Base-by-base conservation (phyloP, 441 rosid genomes). In the Brassica hybrid region DNA sequence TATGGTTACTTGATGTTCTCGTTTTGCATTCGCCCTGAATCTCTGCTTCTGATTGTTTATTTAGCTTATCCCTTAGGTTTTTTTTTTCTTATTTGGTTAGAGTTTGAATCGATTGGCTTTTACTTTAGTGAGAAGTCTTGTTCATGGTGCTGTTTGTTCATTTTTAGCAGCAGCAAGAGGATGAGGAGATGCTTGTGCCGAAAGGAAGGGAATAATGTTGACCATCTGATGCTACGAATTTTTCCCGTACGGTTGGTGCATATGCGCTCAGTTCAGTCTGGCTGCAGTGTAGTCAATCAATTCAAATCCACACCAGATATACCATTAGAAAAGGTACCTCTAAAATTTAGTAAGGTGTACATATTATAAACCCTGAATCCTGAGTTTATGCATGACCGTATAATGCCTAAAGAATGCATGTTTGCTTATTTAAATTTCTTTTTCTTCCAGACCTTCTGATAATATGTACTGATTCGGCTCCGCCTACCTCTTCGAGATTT, bases 161-260 rank as follows among this genome's bases (percentile, higher is more conserved):
- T 63, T 52, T 58, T 76, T 78, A 52, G 80, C 83, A 88, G 87
- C 91, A 73, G 71, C 82, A 85, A 74, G 90, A 86, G 67, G 91
- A 86, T 75, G 91, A 85, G 72, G 94, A 89, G 86, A 86, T 89
- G 90, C 81, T 88, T 71, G 89, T 88, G 12, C 93, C 93, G 19
- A 82, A 83, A 73, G 6, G 88, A 88, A 81, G 94, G 94, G 64
- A 89, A 89, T 84, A 89, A 89, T 76, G 91, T 84, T 59, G 91
- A 89, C 67, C 88, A 84, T 78, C 88, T 8, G 94, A 89, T 80
- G 79, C 94, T 23, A 34, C 85, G 65, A 80, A n/a, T n/a, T 75
- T 75, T 80, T 88, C 76, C 91, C 94, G 1, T 88, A 88, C 56
- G 91, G 91, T 9, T 89, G 94, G 94, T 86, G 90, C 82, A 82